Evolutionary conservation across 805 yeast genomes (phyloP).

Genomic region (Candida silvatica): DNA sequence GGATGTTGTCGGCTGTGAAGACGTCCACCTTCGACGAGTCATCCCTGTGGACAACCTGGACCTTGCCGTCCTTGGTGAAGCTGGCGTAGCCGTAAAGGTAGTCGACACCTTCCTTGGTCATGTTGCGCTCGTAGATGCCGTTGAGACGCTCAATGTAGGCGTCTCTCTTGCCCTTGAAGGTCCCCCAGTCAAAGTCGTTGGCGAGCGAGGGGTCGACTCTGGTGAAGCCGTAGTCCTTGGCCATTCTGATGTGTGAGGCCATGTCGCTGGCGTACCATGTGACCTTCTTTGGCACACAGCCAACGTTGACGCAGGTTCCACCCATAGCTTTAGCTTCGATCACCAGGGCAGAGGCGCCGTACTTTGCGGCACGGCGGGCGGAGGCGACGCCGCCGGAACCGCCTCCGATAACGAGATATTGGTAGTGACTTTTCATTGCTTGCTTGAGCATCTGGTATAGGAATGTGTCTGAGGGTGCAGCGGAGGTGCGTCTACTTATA

Average conservation of each 20-base stretch:
- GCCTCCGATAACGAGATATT: conserved; percentile 94
- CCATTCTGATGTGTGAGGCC: conserved; percentile 67
- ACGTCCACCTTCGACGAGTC: conserved; percentile 37
- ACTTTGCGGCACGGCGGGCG: conserved; percentile 89
- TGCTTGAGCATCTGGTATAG: no score
- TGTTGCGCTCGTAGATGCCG: conserved; percentile 86
- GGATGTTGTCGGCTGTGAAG: conserved; percentile 72
- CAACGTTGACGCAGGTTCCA: conserved; percentile 98
- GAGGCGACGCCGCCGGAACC: conserved; percentile 99
- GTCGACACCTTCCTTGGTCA: conserved; percentile 85
- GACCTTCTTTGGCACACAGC: conserved; percentile 97
- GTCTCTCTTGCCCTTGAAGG: conserved; percentile 80
- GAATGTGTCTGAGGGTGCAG: no score
- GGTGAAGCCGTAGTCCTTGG: conserved; percentile 74
- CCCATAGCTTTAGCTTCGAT: conserved; percentile 82
- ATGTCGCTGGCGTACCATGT: conserved; percentile 97
- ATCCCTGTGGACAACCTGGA: conserved; percentile 68
- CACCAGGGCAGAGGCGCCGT: conserved; percentile 82
- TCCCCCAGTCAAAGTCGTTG: conserved; percentile 72
- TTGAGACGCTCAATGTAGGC: conserved; percentile 82
- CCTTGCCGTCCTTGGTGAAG: conserved; percentile 60
- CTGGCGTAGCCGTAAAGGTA: conserved; percentile 79
- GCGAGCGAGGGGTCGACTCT: conserved; percentile 44
- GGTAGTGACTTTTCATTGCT: conserved; percentile 52
- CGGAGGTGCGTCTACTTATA: not conserved